These are phyloP conservation scores for Hymenoscyphus salicellus DNA, from an alignment of 2,329 filamentous ascomycete genomes.

Conservation along the genomic window DNA sequence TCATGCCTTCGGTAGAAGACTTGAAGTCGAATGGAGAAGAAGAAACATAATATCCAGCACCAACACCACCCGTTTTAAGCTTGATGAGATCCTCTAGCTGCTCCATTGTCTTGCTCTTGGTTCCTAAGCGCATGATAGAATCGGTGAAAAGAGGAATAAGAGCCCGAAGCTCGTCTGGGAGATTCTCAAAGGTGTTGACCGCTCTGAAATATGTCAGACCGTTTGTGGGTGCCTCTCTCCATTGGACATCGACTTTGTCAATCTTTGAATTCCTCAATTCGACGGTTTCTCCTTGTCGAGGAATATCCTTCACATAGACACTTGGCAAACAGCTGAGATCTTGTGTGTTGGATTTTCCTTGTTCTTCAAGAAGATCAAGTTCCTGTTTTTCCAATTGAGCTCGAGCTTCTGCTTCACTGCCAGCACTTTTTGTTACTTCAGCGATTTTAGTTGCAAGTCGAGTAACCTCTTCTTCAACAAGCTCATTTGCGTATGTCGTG, in stretches of 20 bases:
- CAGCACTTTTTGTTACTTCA: slow-evolving; percentile 64
- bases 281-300: slow-evolving; percentile 65
- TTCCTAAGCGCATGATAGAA: slow-evolving; percentile 88
- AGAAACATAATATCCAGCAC: slow-evolving; percentile 78
- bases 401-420: slow-evolving; percentile 68
- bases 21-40: slow-evolving; percentile 71
- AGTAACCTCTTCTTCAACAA: slow-evolving; percentile 72
- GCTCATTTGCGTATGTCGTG: slow-evolving; percentile 66
- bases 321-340: slow-evolving; percentile 86
- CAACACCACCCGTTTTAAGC: slow-evolving; percentile 88
- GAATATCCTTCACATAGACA: slow-evolving; percentile 85
- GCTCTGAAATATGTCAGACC: slow-evolving; percentile 94
- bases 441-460: slow-evolving; percentile 73
- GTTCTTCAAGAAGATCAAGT: slow-evolving; percentile 73
- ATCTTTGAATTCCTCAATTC: slow-evolving; percentile 62
- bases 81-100: slow-evolving; percentile 95
- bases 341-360: slow-evolving; percentile 78
- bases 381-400: slow-evolving; percentile 74
- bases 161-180: slow-evolving; percentile 80
- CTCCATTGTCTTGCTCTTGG: slow-evolving; percentile 83
- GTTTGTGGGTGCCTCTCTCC: slow-evolving; percentile 91
- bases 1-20: slow-evolving; percentile 73
- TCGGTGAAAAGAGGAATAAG: slow-evolving; percentile 89
- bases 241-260: slow-evolving; percentile 70
- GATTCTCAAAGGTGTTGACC: slow-evolving; percentile 71